Percentiles rank a stretch among this genome's conserved stretches.
Evolutionary conservation across 1,284 basidiomycete species (phyloP).

Genomic region (Polyporus tsugae): DNA sequence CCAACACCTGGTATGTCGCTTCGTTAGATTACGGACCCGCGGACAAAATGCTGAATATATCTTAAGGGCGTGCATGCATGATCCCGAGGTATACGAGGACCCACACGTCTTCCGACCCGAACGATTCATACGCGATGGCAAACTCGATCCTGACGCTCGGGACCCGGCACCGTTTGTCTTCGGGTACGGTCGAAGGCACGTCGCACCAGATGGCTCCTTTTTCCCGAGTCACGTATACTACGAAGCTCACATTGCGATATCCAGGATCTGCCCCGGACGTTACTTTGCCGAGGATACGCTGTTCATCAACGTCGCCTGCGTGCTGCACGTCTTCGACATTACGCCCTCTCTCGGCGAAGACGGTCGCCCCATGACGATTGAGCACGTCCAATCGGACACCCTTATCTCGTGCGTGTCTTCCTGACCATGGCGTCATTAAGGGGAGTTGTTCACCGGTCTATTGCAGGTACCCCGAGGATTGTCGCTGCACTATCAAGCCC

Average conservation of each 20-base stretch:
- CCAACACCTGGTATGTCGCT: conserved; percentile 32
- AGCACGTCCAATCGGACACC: background rate
- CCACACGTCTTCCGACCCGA: conserved; percentile 30
- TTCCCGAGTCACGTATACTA: no score
- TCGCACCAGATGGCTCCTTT: no score
- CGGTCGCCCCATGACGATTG: conserved; percentile 5
- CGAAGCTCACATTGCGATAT: background rate
- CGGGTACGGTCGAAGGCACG: conserved; percentile 28
- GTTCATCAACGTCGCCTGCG: conserved; percentile 20
- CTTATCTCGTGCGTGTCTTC: conserved; percentile 15
- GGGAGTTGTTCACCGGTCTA: background rate
- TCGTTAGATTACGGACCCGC: no score
- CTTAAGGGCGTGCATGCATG: conserved; percentile 30
- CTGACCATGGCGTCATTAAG: background rate
- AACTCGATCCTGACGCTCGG: conserved; percentile 19
- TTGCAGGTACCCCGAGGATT: conserved; percentile 15
- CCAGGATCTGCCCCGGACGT: conserved; percentile 28
- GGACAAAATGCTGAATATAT: background rate
- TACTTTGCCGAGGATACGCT: conserved; percentile 18
- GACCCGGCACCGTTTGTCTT: conserved; percentile 31
- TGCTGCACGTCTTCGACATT: conserved; percentile 19
- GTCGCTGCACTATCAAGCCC: conserved; percentile 18
- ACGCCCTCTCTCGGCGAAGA: conserved; percentile 12
- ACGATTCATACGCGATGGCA: conserved; percentile 26
- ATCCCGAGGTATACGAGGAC: conserved; percentile 27